These are phyloP conservation scores for Malus asiatica DNA, from an alignment of 306 rosid species.

Conservation along the genomic window DNA sequence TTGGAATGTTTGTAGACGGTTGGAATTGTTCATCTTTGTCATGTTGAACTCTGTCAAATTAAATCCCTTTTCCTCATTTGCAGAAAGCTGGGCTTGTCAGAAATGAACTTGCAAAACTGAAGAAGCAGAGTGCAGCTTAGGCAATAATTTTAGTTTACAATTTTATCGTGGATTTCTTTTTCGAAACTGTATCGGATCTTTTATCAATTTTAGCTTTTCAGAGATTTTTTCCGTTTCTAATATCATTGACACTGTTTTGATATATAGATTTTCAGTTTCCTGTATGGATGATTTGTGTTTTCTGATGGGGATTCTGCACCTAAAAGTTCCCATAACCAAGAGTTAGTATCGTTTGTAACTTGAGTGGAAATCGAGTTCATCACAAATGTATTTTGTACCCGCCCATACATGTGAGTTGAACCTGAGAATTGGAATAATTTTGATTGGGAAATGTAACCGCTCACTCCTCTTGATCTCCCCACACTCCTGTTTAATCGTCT, in stretches of 20 bases:
- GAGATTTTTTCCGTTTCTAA: not conserved
- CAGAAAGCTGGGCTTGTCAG: constrained; percentile 81
- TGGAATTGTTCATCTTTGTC: not conserved
- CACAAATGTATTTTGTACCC: too few relatives aligned
- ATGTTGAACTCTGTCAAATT: not conserved
- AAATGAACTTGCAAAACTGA: constrained; percentile 77
- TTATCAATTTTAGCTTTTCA: not conserved
- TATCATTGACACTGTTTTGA: not conserved
- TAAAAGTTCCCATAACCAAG: not conserved
- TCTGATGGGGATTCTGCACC: not conserved
- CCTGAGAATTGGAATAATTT: too few relatives aligned
- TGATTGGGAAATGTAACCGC: too few relatives aligned
- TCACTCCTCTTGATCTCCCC: too few relatives aligned
- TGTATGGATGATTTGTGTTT: not conserved
- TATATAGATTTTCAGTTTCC: not conserved
- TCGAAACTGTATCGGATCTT: not conserved
- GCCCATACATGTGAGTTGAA: too few relatives aligned
- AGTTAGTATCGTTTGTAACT: not conserved
- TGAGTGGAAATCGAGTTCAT: not conserved
- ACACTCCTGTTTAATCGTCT: too few relatives aligned
- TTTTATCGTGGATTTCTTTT: constrained; percentile 27
- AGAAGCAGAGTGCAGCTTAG: constrained; percentile 50
- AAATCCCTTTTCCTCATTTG: constrained; percentile 11
- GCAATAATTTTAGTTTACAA: constrained; percentile 5
- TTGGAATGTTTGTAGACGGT: not conserved